Evolutionary conservation across 176 grass and related monocot species (phyloP).

Genomic region (Paspalum notatum): DNA sequence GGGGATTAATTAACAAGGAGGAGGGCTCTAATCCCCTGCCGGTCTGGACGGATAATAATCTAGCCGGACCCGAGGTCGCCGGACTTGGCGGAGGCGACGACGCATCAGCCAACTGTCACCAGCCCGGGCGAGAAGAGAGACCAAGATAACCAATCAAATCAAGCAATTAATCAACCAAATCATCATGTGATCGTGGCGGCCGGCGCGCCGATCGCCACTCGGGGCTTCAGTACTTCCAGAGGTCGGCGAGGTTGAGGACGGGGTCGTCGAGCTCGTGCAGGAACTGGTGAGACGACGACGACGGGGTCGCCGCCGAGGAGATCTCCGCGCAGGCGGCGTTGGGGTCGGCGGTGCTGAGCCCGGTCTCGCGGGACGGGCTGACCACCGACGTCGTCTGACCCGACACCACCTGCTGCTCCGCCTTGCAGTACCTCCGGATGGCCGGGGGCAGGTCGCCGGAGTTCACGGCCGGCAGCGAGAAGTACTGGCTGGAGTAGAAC

Average conservation of each 20-base stretch:
- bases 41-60: conserved; percentile 45
- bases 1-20: conserved; percentile 46
- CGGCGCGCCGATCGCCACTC: not conserved
- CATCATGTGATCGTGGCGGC: not conserved
- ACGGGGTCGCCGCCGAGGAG: conserved; percentile 61
- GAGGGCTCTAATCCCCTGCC: conserved; percentile 48
- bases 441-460: conserved; percentile 43
- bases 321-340: conserved; percentile 67
- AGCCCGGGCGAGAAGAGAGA: conserved; percentile 1
- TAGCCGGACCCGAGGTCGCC: conserved; percentile 39
- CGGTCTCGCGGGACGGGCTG: conserved; percentile 73
- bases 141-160: conserved; percentile 52
- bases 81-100: conserved; percentile 14
- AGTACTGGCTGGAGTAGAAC: conserved; percentile 47
- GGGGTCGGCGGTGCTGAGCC: conserved; percentile 56
- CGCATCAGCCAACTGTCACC: conserved; percentile 35
- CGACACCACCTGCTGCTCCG: conserved; percentile 64
- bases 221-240: conserved; percentile 61
- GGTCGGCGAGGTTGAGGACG: conserved; percentile 48
- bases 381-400: conserved; percentile 55
- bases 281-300: conserved; percentile 44
- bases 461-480: conserved; percentile 43
- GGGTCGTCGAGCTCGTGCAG: conserved; percentile 49
- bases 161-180: conserved; percentile 44
- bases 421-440: conserved; percentile 80